Base-by-base conservation (phyloP, 306 rosid species). In the Spatholobus suberectus region DNA sequence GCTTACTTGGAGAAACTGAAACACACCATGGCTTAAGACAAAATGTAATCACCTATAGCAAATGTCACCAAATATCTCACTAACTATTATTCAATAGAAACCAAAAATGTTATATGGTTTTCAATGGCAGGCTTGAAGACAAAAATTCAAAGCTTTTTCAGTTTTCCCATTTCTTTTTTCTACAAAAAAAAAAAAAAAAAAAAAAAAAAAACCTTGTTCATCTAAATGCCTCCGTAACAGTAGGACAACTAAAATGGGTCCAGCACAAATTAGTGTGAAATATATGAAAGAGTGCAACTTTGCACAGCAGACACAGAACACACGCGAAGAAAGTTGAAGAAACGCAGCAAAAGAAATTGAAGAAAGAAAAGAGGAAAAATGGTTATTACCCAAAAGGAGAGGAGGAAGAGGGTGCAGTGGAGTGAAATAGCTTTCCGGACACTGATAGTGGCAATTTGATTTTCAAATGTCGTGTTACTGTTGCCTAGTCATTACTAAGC, bases 21-120 rank as follows among this genome's bases (percentile, higher is more conserved):
- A n/a, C n/a, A n/a, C n/a, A n/a, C n/a, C n/a, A n/a, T n/a, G n/a
- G n/a, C n/a, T n/a, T n/a, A n/a, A n/a, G n/a, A n/a, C n/a, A n/a
- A n/a, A n/a, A n/a, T n/a, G n/a, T n/a, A n/a, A n/a, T n/a, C n/a
- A n/a, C n/a, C n/a, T n/a, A n/a, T n/a, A n/a, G n/a, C n/a, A 71
- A 83, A 78, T 35, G 66, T 9, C 26, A 83, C 8, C 18, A 69
- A 55, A 65, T 2, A 52, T 46, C 65, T 26, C 24, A 73, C 43
- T 40, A 73, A 26, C 62, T 40, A 72, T 51, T 29, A 32, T 52
- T 23, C 29, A 35, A 47, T 15, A 21, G 41, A 52, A 77, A 34
- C 1, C 6, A 59, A 49, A 47, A 77, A 21, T 6, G 4, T 23
- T 3, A 70, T 49, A 40, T 81, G 66, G 35, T 68, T 79, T 69